phyloP scores from a whole-genome alignment of 768 basidiomycete species.

The Leccinum pellstonianum region DNA sequence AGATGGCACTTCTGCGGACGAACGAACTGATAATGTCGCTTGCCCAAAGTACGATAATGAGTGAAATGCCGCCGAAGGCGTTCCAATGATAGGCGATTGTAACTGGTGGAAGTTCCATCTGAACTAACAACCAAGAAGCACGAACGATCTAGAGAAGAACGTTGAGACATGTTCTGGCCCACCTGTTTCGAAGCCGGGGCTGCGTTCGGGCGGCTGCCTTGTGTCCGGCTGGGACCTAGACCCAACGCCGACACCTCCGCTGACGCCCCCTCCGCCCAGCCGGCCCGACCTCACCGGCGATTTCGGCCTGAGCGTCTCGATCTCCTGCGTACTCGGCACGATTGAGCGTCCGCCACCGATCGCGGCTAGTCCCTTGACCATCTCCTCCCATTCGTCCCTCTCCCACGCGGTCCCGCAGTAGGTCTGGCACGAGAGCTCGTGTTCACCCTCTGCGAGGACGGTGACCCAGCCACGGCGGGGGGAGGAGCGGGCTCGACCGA shows the following conservation, averaged over 20 bases:
- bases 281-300: conserved; percentile 58
- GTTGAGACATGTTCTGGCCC: conserved; percentile 15
- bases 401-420: conserved; percentile 47
- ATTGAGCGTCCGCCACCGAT: conserved; percentile 54
- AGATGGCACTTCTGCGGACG: conserved; percentile 16
- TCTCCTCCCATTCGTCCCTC: conserved; percentile 62
- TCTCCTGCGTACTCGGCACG: conserved; percentile 74
- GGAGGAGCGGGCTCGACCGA: conserved; percentile 65
- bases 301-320: conserved; percentile 83
- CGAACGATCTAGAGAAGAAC: no score
- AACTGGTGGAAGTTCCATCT: no score
- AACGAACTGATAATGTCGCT: no score
- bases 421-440: conserved; percentile 45
- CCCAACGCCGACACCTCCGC: conserved; percentile 22
- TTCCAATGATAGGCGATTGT: no score
- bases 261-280: conserved; percentile 19
- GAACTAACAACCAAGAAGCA: no score
- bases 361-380: conserved; percentile 49
- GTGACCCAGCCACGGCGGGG: conserved; percentile 91
- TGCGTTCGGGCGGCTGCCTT: conserved; percentile 1
- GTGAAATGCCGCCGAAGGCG: no score
- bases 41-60: no score
- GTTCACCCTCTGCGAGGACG: conserved; percentile 65
- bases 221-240: neutral
- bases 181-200: conserved; percentile 13